Percentiles rank a stretch among this genome's conserved stretches.
Evolutionary conservation across 1,139 yeast genomes (phyloP).

Genomic region (Saccharomyces uvarum): DNA sequence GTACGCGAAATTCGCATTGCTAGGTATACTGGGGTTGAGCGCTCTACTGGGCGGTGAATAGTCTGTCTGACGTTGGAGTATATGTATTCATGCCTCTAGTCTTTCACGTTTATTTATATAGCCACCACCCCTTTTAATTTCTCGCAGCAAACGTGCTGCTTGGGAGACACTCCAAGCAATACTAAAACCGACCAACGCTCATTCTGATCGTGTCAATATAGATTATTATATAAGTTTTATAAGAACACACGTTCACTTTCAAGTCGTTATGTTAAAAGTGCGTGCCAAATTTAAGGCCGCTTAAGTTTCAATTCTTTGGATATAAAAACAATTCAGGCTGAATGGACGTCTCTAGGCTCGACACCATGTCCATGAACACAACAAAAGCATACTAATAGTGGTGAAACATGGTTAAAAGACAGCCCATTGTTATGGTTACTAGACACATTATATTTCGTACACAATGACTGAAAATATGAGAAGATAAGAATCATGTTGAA

Average conservation of each 20-base stretch:
- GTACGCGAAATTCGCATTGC: constrained; percentile 28
- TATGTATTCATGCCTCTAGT: not conserved
- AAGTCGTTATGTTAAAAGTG: too few species aligned
- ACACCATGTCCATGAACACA: not conserved
- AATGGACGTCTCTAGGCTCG: not conserved
- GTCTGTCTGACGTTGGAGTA: not conserved
- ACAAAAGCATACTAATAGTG: not conserved
- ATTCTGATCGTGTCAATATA: too few species aligned
- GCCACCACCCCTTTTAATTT: not conserved
- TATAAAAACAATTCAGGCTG: not conserved
- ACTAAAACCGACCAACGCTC: not conserved
- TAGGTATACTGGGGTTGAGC: constrained; percentile 27
- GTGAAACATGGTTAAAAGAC: not conserved
- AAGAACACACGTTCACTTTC: too few species aligned
- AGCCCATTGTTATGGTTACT: not conserved
- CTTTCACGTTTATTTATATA: not conserved
- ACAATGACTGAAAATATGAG: not conserved
- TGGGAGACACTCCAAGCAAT: not conserved
- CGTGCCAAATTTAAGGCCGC: not conserved
- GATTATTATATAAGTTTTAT: too few species aligned
- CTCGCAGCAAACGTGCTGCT: not conserved
- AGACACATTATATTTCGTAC: not conserved
- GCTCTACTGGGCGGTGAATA: constrained; percentile 25
- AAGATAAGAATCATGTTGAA: not conserved
- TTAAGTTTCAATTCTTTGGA: not conserved